A percentile compares a stretch with the other conserved stretches of the same genome.
Conservation (phyloP, 2,329 filamentous ascomycete genomes). For the Aureobasidium sp. region DNA sequence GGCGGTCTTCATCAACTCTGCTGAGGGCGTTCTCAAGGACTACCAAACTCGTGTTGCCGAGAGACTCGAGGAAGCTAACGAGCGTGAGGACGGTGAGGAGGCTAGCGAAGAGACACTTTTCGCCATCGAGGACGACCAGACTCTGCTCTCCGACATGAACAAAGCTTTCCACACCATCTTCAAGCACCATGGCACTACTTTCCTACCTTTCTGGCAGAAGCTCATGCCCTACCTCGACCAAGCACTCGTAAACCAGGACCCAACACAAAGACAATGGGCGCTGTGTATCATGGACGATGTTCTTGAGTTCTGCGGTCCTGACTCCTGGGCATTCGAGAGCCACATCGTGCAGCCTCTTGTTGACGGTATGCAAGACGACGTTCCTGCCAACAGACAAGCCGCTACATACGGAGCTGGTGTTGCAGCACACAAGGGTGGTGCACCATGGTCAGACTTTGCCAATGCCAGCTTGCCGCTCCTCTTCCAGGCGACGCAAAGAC, state of each 20-base stretch:
- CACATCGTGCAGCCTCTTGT: constrained; percentile 84
- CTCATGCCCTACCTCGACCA: constrained; percentile 77
- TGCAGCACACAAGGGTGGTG: constrained; percentile 85
- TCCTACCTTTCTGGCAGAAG: constrained; percentile 82
- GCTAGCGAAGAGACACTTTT: constrained; percentile 79
- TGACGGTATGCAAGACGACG: constrained; percentile 75
- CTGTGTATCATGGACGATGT: constrained; percentile 98
- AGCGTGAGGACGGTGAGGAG: constrained; percentile 67
- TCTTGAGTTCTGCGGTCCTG: constrained; percentile 86
- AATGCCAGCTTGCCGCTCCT: constrained; percentile 71
- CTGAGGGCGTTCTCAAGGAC: constrained; percentile 79
- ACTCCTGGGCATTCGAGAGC: constrained; percentile 78
- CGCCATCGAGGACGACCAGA: constrained; percentile 95
- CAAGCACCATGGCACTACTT: constrained; percentile 83
- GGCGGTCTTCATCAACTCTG: constrained; percentile 78
- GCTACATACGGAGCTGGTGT: constrained; percentile 94
- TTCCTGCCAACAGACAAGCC: constrained; percentile 88
- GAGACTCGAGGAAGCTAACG: constrained; percentile 75
- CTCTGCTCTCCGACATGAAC: constrained; percentile 97
- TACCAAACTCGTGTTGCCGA: constrained; percentile 81
- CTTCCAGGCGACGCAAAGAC: constrained; percentile 75
- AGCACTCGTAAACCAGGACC: constrained; percentile 74
- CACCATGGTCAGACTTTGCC: constrained; percentile 80
- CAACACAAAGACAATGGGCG: constrained; percentile 96
- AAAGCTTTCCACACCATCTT: constrained; percentile 99